Conservation (phyloP, 768 basidiomycete genomes). For the Lactarius evosmus region DNA sequence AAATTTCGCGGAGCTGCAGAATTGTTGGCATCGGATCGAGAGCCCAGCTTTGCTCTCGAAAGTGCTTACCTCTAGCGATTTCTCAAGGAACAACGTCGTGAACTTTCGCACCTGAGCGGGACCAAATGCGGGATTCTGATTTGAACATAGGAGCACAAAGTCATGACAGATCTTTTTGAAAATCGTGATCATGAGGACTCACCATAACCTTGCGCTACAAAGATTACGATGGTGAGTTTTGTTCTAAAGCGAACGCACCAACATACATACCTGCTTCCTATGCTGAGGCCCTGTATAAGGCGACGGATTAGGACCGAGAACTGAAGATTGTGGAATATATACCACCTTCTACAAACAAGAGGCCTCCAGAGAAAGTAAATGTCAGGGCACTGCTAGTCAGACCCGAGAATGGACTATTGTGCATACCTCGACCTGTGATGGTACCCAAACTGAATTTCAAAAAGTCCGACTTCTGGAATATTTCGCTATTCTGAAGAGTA, state of each 20-base stretch:
- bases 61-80: conserved; percentile 28
- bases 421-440: conserved; percentile 25
- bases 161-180: neutral
- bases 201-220: conserved; percentile 21
- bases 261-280: conserved; percentile 17
- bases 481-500: conserved; percentile 34
- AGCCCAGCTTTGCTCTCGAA: neutral
- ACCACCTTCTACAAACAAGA: conserved; percentile 23
- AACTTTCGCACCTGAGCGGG: conserved; percentile 30
- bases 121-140: conserved; percentile 32
- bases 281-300: conserved; percentile 12
- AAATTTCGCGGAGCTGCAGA: conserved; percentile 35
- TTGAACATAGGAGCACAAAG: neutral
- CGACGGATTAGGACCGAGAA: neutral
- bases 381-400: neutral
- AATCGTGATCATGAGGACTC: neutral
- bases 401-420: neutral
- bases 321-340: neutral
- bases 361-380: neutral
- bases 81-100: conserved; percentile 27
- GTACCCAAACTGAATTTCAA: conserved; percentile 17
- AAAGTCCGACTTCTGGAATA: conserved; percentile 36
- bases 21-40: too few species aligned
- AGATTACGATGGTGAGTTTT: neutral
- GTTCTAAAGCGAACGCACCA: neutral